Conservation (phyloP, 2,329 filamentous ascomycete genomes). For the Cryphonectria carpinicola region DNA sequence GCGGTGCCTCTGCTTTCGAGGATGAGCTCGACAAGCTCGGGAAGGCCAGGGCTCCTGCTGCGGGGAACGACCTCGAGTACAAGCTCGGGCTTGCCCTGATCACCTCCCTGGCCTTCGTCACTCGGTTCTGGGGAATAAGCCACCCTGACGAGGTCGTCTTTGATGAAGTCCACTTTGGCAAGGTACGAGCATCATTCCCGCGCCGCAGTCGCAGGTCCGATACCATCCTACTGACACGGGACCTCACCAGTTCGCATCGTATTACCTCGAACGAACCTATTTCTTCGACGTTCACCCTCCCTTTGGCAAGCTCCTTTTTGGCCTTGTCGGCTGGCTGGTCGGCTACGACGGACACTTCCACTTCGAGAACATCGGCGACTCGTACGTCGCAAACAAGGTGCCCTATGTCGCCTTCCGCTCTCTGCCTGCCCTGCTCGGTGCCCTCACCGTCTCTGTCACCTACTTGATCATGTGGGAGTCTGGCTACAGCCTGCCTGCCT, state of each 20-base stretch:
- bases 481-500: constrained; percentile 93
- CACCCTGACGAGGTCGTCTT: constrained; percentile 98
- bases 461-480: constrained; percentile 99
- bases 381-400: constrained; percentile 95
- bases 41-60: constrained; percentile 44
- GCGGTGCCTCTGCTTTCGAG: constrained; percentile 48
- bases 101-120: constrained; percentile 83
- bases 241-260: constrained; percentile 66
- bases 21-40: constrained; percentile 56
- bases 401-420: constrained; percentile 96
- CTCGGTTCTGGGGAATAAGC: constrained; percentile 93
- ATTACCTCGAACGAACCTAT: constrained; percentile 94
- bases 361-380: constrained; percentile 99
- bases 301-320: constrained; percentile 97
- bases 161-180: constrained; percentile 98
- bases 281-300: constrained; percentile 99
- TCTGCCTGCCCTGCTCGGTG: constrained; percentile 87
- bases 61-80: constrained; percentile 78
- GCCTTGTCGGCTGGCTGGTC: constrained; percentile 94
- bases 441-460: constrained; percentile 89
- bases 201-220: not conserved
- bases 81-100: constrained; percentile 76
- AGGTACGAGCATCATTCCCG: constrained; percentile 63
- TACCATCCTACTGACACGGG: constrained; percentile 21
- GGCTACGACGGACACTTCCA: constrained; percentile 97